A percentile compares a stretch with the other conserved stretches of the same genome.
Conservation (phyloP, 179 eudicot genomes). For the Corrigiola litoralis region DNA sequence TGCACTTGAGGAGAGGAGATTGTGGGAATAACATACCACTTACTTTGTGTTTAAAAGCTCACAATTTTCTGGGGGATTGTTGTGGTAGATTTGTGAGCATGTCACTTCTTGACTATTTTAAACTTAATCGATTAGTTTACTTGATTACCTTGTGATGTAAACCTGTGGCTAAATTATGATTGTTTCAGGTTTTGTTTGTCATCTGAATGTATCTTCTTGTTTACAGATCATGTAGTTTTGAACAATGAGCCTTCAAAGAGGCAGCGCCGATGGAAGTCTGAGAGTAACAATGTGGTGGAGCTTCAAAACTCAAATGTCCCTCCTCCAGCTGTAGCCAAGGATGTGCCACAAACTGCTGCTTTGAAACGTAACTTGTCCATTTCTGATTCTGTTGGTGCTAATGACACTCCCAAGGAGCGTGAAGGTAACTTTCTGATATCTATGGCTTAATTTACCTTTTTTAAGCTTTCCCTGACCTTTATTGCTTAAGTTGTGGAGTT, state of each 20-base stretch:
- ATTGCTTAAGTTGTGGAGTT: background rate
- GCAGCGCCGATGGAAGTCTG: conserved; percentile 68
- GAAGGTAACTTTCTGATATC: conserved; percentile 38
- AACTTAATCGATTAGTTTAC: no score
- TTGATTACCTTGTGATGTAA: no score
- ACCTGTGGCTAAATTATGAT: no score
- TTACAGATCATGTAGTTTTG: conserved; percentile 35
- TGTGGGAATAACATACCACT: no score
- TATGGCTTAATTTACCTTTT: no score
- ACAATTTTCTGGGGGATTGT: no score
- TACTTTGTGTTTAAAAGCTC: no score
- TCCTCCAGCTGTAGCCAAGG: conserved; percentile 37
- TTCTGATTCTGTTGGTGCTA: conserved; percentile 41
- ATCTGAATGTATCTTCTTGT: background rate
- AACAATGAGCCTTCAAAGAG: conserved; percentile 55
- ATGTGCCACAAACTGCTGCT: conserved; percentile 24
- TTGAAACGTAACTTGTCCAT: conserved; percentile 42
- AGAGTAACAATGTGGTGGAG: conserved; percentile 39
- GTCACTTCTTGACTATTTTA: no score
- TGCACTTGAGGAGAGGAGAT: no score
- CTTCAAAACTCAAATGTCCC: conserved; percentile 28
- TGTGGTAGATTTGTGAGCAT: no score
- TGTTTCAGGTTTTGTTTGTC: background rate
- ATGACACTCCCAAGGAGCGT: conserved; percentile 64
- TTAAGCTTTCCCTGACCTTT: background rate